Percentiles rank a stretch among this genome's conserved stretches.
Conservation (phyloP, 208 protist genomes). For the Porcisia hertigi region DNA sequence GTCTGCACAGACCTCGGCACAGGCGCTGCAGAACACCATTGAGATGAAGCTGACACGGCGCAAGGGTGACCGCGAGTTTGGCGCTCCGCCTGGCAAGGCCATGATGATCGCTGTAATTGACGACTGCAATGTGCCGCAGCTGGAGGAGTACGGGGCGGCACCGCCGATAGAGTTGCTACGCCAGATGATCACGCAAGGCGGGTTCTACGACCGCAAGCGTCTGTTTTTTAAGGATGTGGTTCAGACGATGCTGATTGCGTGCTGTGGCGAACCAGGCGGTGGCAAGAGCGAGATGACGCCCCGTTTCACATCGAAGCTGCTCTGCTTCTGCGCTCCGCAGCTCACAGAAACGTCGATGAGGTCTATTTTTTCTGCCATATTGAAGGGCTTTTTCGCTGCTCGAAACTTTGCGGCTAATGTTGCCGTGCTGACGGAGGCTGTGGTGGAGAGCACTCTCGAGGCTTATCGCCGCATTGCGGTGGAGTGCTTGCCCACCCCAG, state of each 20-base stretch:
- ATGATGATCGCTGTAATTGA: constrained; percentile 93
- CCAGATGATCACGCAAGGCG: constrained; percentile 91
- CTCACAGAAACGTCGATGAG: constrained; percentile 84
- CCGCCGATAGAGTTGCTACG: constrained; percentile 95
- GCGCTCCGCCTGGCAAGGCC: constrained; percentile 79
- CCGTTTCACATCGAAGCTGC: constrained; percentile 91
- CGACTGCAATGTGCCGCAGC: constrained; percentile 95
- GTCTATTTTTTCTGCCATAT: constrained; percentile 95
- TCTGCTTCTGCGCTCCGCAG: constrained; percentile 91
- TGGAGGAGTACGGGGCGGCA: constrained; percentile 94
- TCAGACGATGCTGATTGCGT: constrained; percentile 86
- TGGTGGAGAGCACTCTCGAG: constrained; percentile 92
- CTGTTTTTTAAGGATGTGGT: constrained; percentile 93
- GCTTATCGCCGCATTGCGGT: constrained; percentile 92
- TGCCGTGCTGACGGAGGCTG: constrained; percentile 38
- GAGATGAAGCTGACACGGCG: constrained; percentile 94
- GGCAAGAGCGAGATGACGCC: constrained; percentile 93
- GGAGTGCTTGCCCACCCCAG: constrained; percentile 96
- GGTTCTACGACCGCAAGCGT: constrained; percentile 91
- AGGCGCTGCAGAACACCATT: constrained; percentile 91
- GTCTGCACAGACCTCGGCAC: constrained; percentile 91
- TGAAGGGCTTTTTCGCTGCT: constrained; percentile 78
- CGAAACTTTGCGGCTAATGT: constrained; percentile 52
- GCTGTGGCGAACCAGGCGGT: constrained; percentile 95
- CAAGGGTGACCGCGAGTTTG: constrained; percentile 82